phyloP scores from a whole-genome alignment of 2,329 filamentous ascomycete species.

The Periconia macrospinosa region DNA sequence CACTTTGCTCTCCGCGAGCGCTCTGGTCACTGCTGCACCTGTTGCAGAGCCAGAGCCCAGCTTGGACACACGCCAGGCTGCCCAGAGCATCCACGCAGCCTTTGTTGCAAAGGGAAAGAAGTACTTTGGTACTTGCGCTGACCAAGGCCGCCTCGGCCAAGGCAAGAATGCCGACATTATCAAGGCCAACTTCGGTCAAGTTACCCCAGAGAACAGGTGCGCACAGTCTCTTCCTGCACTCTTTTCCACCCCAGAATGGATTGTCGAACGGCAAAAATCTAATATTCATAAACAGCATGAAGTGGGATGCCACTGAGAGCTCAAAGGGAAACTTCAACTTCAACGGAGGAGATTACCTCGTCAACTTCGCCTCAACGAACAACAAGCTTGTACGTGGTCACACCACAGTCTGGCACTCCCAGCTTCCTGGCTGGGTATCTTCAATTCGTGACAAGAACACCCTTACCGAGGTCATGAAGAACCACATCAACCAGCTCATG shows the following conservation, averaged over 20 bases:
- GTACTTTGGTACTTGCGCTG: constrained; percentile 65
- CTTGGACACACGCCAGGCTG: constrained; percentile 34
- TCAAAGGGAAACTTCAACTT: constrained; percentile 52
- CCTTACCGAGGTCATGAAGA: constrained; percentile 61
- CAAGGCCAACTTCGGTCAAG: constrained; percentile 64
- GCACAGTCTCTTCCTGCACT: not conserved
- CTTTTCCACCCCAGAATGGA: no score
- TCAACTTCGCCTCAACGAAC: constrained; percentile 60
- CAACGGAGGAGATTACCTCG: constrained; percentile 59
- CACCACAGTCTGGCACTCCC: constrained; percentile 65
- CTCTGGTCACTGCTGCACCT: constrained; percentile 30
- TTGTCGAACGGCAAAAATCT: not conserved
- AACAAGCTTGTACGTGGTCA: constrained; percentile 65
- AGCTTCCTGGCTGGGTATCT: constrained; percentile 59
- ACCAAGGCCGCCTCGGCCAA: constrained; percentile 56
- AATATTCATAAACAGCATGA: constrained; percentile 54
- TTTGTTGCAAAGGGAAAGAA: constrained; percentile 67
- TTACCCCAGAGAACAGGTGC: constrained; percentile 66
- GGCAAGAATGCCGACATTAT: constrained; percentile 61
- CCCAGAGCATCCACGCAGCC: constrained; percentile 56
- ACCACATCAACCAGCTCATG: constrained; percentile 63
- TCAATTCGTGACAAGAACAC: constrained; percentile 56
- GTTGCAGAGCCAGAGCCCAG: constrained; percentile 31
- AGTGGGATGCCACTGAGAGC: constrained; percentile 64
- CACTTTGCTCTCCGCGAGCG: constrained; percentile 31